These are phyloP conservation scores for Dendrobium huoshanense DNA, from an alignment of 106 monocot species.

Conservation along the genomic window DNA sequence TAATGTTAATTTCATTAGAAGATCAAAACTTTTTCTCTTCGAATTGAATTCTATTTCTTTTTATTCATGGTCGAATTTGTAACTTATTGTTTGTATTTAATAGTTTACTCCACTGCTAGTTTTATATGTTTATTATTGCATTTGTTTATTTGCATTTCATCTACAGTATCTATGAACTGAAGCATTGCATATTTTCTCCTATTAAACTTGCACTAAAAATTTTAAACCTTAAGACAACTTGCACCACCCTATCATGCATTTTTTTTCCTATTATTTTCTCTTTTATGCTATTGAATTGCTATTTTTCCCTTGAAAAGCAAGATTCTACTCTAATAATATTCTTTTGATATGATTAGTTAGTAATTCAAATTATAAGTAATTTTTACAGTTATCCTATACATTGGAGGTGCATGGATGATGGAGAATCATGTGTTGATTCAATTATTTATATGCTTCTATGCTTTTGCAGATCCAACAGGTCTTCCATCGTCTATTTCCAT, in stretches of 20 bases:
- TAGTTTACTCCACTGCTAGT: not conserved
- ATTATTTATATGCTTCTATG: constrained; percentile 13
- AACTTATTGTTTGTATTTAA: too few species aligned
- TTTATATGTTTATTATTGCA: not conserved
- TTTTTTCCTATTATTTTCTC: not conserved
- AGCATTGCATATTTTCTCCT: not conserved
- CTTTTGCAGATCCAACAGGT: constrained; percentile 79
- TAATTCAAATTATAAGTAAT: not conserved
- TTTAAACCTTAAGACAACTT: not conserved
- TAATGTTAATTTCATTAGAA: too few species aligned
- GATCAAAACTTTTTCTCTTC: too few species aligned
- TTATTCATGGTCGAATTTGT: too few species aligned
- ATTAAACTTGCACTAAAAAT: not conserved
- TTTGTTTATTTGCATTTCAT: not conserved
- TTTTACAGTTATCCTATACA: not conserved
- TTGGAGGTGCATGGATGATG: not conserved
- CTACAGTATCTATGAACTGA: not conserved
- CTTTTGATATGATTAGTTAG: not conserved
- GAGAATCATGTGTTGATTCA: constrained; percentile 4
- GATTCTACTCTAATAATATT: not conserved
- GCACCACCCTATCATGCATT: not conserved
- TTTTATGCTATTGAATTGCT: not conserved
- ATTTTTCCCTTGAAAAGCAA: not conserved
- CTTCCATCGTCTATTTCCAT: constrained; percentile 80
- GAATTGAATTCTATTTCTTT: too few species aligned